Conservation (phyloP, 1,139 yeast genomes). For the Spencermartinsiella ligniputridi region DNA sequence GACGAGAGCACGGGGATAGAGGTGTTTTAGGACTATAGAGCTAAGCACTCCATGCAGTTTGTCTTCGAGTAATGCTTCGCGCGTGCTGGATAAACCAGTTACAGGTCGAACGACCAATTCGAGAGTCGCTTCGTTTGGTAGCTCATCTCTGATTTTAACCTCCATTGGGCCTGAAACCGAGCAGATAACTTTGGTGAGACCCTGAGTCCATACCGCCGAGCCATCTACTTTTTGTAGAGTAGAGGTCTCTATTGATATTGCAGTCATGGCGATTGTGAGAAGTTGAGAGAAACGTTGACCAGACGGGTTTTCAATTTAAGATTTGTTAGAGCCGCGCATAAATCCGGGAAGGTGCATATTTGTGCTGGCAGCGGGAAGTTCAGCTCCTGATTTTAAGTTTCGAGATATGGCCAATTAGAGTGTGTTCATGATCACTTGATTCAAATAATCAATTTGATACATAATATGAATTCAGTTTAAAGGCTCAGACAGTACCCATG, state of each 20-base stretch:
- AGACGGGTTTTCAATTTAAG: no score
- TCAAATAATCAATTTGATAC: no score
- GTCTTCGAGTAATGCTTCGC: conserved; percentile 76
- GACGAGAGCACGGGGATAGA: conserved; percentile 78
- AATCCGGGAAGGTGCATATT: no score
- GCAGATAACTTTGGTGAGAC: conserved; percentile 56
- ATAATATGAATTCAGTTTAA: no score
- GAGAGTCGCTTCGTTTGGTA: conserved; percentile 71
- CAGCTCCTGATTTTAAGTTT: no score
- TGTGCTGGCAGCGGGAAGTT: no score
- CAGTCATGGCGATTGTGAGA: no score
- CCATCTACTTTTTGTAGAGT: conserved; percentile 65
- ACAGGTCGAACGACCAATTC: conserved; percentile 83
- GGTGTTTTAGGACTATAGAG: conserved; percentile 56
- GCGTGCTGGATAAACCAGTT: conserved; percentile 64
- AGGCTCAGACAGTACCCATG: no score
- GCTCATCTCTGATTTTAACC: conserved; percentile 76
- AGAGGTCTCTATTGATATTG: neutral
- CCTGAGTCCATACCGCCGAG: conserved; percentile 55
- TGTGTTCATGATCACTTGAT: no score
- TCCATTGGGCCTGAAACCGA: conserved; percentile 92
- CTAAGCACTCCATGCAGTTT: conserved; percentile 60
- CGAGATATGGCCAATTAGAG: no score
- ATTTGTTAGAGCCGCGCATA: no score
- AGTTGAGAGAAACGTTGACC: no score